Base-by-base conservation (phyloP, 305 asterid genomes). In the Fraxinus sp. region DNA sequence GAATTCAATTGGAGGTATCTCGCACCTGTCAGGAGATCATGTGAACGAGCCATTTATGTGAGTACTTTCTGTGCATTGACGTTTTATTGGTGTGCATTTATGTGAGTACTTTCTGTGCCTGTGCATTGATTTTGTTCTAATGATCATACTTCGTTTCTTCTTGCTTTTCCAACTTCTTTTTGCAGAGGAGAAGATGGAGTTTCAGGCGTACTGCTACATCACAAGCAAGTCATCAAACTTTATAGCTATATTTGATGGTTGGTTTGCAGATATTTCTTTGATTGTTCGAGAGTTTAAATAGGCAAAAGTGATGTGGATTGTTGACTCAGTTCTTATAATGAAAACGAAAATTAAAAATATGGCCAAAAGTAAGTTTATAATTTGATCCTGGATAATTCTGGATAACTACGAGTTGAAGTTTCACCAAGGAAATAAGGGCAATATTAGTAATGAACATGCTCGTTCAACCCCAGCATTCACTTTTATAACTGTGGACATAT, bases 121-220 rank as follows among this genome's bases (percentile, higher is more conserved):
- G 33, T 71, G 44, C 62, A 41, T 64, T 30, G 20, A 32, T 82
- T 75, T 73, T 64, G 32, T 59, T 84, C 79, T 87, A 77, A 82
- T 79, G 39, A 46, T 80, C 75, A 79, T 79, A 22, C 52, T 82
- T 41, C 71, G 64, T 83, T 86, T 74, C 66, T 22, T 74, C 73
- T 76, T 76, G 32, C 32, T 52, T 37, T 80, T 76, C 74, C 44
- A 36, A 64, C 52, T 64, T 59, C 52, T 64, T 59, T 68, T 80
- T 76, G n/a, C 83, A 97, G 99, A 70, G 97, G 90, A 55, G 99
- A 93, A 92, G 98, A 97, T 86, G 98, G 99, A 92, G 98, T 97
- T 85, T 91, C 98, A 36, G 99, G 99, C 76, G 97, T 97, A 83
- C 95, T 93, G 83, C 97, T 97, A 87, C 95, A 97, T 92, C 99